These are phyloP conservation scores for Eucalyptus guilfoylei DNA, from an alignment of 345 rosid species.

Conservation along the genomic window DNA sequence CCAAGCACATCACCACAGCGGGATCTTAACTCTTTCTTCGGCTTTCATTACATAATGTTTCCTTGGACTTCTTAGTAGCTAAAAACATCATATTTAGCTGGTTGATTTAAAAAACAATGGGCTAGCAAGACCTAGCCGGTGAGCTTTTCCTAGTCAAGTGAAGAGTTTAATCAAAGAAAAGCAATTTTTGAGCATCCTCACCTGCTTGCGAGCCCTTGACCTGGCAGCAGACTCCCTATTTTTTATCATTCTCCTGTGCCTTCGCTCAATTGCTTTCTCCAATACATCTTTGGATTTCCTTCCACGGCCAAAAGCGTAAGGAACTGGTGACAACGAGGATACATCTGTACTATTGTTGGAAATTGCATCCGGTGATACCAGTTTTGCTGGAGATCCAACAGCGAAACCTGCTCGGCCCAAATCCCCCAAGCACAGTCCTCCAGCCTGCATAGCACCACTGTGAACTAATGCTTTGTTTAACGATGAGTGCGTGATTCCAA, in stretches of 20 bases:
- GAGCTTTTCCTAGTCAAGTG: background rate
- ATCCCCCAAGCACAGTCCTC: slow-evolving; percentile 27
- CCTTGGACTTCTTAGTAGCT: background rate
- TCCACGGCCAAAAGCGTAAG: slow-evolving; percentile 66
- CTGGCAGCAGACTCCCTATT: slow-evolving; percentile 97
- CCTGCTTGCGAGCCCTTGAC: slow-evolving; percentile 99
- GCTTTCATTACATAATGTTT: background rate
- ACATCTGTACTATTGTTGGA: slow-evolving; percentile 43
- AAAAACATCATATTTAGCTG: background rate
- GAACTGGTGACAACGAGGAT: slow-evolving; percentile 64
- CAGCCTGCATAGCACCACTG: slow-evolving; percentile 32
- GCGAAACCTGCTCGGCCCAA: slow-evolving; percentile 16
- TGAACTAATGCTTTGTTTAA: slow-evolving; percentile 27
- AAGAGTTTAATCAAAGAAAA: background rate
- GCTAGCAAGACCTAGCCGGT: background rate
- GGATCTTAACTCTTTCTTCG: background rate
- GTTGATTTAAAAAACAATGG: background rate
- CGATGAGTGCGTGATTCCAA: slow-evolving; percentile 22
- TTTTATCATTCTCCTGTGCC: slow-evolving; percentile 97
- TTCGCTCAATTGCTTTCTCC: slow-evolving; percentile 91
- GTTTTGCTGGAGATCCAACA: slow-evolving; percentile 57
- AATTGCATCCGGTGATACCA: slow-evolving; percentile 37
- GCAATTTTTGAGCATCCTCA: background rate
- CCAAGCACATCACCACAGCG: background rate
- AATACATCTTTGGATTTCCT: slow-evolving; percentile 49